Evolutionary conservation across 805 yeast genomes (phyloP), one percentile per base, ranked within the genome.

Genomic region (Teunomyces atbi): DNA sequence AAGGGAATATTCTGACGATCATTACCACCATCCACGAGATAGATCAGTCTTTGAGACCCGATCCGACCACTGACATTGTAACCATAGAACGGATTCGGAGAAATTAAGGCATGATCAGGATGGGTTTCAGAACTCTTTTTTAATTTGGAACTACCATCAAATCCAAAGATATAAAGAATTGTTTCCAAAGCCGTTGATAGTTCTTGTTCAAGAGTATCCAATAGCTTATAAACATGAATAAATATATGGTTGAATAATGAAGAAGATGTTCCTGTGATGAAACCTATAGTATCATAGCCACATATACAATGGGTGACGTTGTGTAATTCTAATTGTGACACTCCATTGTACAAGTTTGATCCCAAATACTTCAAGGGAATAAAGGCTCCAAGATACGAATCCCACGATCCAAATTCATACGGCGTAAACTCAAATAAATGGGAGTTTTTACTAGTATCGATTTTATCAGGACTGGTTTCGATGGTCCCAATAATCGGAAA

Each of bases 401-500:
- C 85, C 86, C 87, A 83, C 0, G 85, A 79, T 0, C 89, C 89
- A 65, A 82, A 82, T 47, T 83, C 89, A 55, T 62, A 80, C 0
- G 87, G 87, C 11, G 77, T 79, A 52, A 83, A 76, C 59, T 83
- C 89, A 50, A 81, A 74, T 2, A 79, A 48, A 47, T 71, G 76
- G 1, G 83, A 74, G 27, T 61, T 59, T 1, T 55, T n/a, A 40
- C 66, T 58, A n/a, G 64, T 56, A 7, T 48, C 51, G 41, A 53
- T 56, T 8, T 54, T 50, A 18, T 58, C 66, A 3, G 74, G 76
- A 43, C 65, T 68, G 51, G 71, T 71, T 47, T 68, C 71, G 4
- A 66, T 54, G 23, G 77, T 66, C 37, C 71, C 61, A 16, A 74
- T 69, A 16, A 74, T 76, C 13, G 78, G 86, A 57, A 71, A 81